Base-by-base conservation (phyloP, 768 basidiomycete genomes). In the Hygrocybe punicea region DNA sequence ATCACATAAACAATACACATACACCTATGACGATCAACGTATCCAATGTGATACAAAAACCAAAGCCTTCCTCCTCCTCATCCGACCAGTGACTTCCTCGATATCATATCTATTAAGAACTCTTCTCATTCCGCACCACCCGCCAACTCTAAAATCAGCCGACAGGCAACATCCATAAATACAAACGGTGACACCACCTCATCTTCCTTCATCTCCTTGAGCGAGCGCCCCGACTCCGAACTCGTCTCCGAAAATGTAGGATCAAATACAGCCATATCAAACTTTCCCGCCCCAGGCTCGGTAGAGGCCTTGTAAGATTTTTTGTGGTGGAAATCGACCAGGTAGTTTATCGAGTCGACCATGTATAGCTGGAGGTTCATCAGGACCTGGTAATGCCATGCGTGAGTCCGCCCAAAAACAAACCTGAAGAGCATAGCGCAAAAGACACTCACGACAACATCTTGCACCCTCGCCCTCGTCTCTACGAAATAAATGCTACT, bases 311-410 rank as follows among this genome's bases (percentile, higher is more conserved):
- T 81, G 72, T 98, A 97, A 51, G 93, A 90, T 68, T 93, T 94
- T 71, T 97, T 93, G 76, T 98, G 95, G 64, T 97, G 88, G 74
- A 99, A 99, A 69, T 98, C 96, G 56, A 99, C 97, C 25, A 99
- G 82, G 73, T 98, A 98, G 73, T 98, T 98, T 70, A 87, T 85
- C 21, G 86, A 86, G 68, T 99, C 96, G 17, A 99, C 93, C 81
- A 92, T 90, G 70, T 98, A 99, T 37, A 98, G 81, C 64, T 98
- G 94, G 1, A 99, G 81, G 71, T 99, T 97, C 94, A 98, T 98
- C 35, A 97, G 78, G 6, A 97, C 85, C 93, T 95, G 65, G 1
- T 49, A 56, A 37, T 6, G 37, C 4, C n/a, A 17, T 56, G 23
- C 50, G 52, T 47, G 29, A 54, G 47, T 23, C 46, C 55, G 47